Evolutionary conservation across 352 stramenopile genomes (phyloP).

Genomic region (Phytophthora pluvialis): DNA sequence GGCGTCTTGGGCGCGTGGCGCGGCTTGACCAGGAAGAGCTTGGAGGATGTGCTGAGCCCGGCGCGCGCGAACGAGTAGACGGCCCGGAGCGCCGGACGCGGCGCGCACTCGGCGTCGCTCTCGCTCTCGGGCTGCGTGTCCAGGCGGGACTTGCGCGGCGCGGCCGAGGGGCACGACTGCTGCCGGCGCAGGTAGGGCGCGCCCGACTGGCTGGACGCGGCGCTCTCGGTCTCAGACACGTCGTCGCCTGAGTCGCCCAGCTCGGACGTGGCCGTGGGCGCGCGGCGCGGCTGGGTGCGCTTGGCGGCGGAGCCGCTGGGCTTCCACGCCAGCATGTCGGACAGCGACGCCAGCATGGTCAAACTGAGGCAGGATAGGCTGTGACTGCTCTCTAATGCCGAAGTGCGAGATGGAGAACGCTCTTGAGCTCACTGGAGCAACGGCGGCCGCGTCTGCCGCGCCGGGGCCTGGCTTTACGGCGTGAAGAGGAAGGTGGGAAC

Average conservation of each 20-base stretch:
- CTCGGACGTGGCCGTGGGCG: slow-evolving; percentile 54
- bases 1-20: slow-evolving; percentile 11
- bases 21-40: slow-evolving; percentile 57
- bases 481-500: slow-evolving; percentile 34
- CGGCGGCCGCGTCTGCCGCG: slow-evolving; percentile 16
- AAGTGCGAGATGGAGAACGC: slow-evolving; percentile 34
- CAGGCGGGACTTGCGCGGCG: slow-evolving; percentile 16
- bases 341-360: slow-evolving; percentile 42
- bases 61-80: slow-evolving; percentile 67
- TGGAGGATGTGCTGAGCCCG: slow-evolving; percentile 46
- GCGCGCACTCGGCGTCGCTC: slow-evolving; percentile 26
- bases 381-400: slow-evolving; percentile 20
- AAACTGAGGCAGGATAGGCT: background rate
- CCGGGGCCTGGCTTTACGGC: slow-evolving; percentile 21
- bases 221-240: slow-evolving; percentile 68
- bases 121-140: slow-evolving; percentile 40
- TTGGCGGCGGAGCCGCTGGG: slow-evolving; percentile 9
- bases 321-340: slow-evolving; percentile 50
- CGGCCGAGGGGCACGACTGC: slow-evolving; percentile 37
- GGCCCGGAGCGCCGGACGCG: slow-evolving; percentile 31
- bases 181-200: slow-evolving; percentile 24
- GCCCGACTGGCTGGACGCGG: slow-evolving; percentile 37
- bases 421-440: slow-evolving; percentile 16
- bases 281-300: slow-evolving; percentile 29
- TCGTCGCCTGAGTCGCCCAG: slow-evolving; percentile 47